Base-by-base conservation (phyloP, 345 rosid species). In the Euphorbia peplus region DNA sequence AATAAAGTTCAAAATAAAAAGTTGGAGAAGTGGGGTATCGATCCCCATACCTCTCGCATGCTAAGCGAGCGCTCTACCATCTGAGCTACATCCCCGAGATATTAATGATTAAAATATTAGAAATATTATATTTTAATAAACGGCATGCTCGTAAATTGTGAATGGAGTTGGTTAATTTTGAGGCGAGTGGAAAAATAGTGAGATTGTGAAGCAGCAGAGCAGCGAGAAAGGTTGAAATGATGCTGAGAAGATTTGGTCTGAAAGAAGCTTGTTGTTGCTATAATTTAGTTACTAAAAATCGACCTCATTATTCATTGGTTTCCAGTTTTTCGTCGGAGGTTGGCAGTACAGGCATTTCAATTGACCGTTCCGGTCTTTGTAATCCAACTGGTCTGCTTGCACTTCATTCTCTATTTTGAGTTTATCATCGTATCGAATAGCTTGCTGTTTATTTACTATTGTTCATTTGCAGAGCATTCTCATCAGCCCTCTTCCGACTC, bases 61-160 rank as follows among this genome's bases (percentile, higher is more conserved):
- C 86, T 83, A 87, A 85, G 89, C 90, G 85, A 87, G 90, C 87
- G 84, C 90, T 87, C 90, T 83, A 86, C 88, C 93, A 89, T 85
- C 88, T 89, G 90, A 89, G 91, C 90, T 85, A 87, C 88, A 84
- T 79, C 87, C 92, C 88, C 88, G 26, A 5, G 42, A 2, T 8
- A 8, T 35, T 8, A 35, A 35, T 35, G n/a, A n/a, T n/a, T n/a
- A n/a, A n/a, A n/a, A n/a, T n/a, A n/a, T n/a, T n/a, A n/a, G n/a
- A n/a, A n/a, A n/a, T n/a, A n/a, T n/a, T n/a, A n/a, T n/a, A n/a
- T n/a, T n/a, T n/a, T n/a, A n/a, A n/a, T n/a, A 6, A 2, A 32
- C 37, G 37, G 37, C 37, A 32, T 32, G 3, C 42, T 39, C 42
- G 42, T 11, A 39, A 5, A 2, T 39, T 39, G 42, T 39, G 10